Evolutionary conservation across 257 asterid species (phyloP).

Genomic region (Verbena officinalis): DNA sequence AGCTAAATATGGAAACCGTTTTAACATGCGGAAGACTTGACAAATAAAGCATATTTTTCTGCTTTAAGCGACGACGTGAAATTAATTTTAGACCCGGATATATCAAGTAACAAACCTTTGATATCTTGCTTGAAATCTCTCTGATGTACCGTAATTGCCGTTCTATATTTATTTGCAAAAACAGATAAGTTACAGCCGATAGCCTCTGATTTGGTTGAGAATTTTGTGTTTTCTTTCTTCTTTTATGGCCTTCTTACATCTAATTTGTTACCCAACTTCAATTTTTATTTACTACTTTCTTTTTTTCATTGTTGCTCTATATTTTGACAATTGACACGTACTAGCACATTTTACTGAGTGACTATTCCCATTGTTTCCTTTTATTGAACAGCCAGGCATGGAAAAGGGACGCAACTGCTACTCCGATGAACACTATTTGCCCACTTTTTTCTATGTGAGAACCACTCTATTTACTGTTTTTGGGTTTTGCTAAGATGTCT

Average conservation of each 20-base stretch:
- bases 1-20: background rate
- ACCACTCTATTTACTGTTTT: constrained; percentile 20
- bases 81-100: background rate
- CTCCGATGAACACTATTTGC: constrained; percentile 95
- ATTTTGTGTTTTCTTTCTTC: background rate
- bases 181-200: constrained; percentile 10
- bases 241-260: background rate
- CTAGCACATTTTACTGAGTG: background rate
- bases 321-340: background rate
- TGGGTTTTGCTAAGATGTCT: background rate
- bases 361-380: constrained; percentile 33
- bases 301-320: background rate
- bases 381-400: constrained; percentile 93
- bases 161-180: constrained; percentile 4
- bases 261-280: background rate
- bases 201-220: constrained; percentile 12
- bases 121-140: constrained; percentile 1
- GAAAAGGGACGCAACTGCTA: constrained; percentile 82
- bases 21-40: no score
- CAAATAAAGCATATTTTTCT: background rate
- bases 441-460: constrained; percentile 90
- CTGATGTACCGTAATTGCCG: constrained; percentile 1
- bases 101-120: constrained; percentile 8
- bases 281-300: background rate
- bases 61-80: background rate